phyloP scores from a whole-genome alignment of 495 filamentous ascomycete species.

The Neurospora africana region DNA sequence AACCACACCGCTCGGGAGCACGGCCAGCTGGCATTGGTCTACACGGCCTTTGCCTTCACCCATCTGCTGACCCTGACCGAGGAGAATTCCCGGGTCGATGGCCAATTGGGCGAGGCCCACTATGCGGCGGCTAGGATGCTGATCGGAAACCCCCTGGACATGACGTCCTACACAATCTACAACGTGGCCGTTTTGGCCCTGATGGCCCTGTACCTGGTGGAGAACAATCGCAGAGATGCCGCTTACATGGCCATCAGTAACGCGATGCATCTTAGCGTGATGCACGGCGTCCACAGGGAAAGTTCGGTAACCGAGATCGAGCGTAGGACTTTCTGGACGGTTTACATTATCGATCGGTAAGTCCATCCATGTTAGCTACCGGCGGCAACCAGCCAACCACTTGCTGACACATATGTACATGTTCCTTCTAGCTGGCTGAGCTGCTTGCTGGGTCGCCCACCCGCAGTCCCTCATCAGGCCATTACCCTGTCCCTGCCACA shows the following conservation, averaged over 20 bases:
- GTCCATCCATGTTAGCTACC: background rate
- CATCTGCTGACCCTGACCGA: slow-evolving; percentile 11
- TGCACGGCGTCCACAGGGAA: slow-evolving; percentile 27
- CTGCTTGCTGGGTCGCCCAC: slow-evolving; percentile 33
- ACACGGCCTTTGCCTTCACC: slow-evolving; percentile 21
- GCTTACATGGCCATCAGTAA: slow-evolving; percentile 27
- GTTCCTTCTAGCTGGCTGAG: slow-evolving; percentile 24
- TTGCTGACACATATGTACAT: background rate
- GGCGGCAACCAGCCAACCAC: background rate
- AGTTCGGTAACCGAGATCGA: slow-evolving; percentile 17
- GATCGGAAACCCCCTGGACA: slow-evolving; percentile 28
- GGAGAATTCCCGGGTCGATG: slow-evolving; percentile 8
- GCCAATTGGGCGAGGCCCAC: slow-evolving; percentile 19
- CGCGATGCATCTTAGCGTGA: slow-evolving; percentile 26
- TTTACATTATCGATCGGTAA: slow-evolving; percentile 32
- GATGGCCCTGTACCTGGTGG: slow-evolving; percentile 30
- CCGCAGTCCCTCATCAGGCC: slow-evolving; percentile 23
- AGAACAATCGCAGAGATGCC: slow-evolving; percentile 29
- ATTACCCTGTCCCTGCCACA: slow-evolving; percentile 24
- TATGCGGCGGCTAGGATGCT: slow-evolving; percentile 25
- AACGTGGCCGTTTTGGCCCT: slow-evolving; percentile 27
- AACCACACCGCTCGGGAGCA: background rate
- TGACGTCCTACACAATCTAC: slow-evolving; percentile 15
- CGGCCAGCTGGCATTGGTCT: slow-evolving; percentile 20
- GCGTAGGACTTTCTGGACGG: slow-evolving; percentile 32